Evolutionary conservation across 78 protist genomes (phyloP), one percentile per base, ranked within the genome.

Genomic region (Monosiga brevicollis): DNA sequence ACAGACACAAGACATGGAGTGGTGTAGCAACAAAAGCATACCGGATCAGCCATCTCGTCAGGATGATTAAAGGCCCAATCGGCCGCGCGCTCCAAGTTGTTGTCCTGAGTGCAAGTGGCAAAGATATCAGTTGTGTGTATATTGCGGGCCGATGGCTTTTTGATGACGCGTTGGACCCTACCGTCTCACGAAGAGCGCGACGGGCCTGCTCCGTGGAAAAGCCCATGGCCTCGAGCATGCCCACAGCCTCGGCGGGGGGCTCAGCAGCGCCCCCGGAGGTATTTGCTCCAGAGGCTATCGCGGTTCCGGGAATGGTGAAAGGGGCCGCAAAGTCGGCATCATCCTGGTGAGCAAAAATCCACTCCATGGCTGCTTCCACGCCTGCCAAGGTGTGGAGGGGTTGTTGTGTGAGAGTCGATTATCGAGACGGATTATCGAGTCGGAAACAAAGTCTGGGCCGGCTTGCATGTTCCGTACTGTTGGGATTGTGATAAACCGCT

Each of bases 61-160:
- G 77, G 38, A 54, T 92, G 93, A 49, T 76, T 40, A 79, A 95
- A 88, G 74, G 94, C 79, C 97, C 97, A 95, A 72, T 95, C 97
- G 0, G 85, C 91, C 24, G 97, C 97, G 38, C 97, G 82, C 73
- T 94, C 97, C 35, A 88, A 79, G 84, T 89, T 83, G 81, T 78
- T 73, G 24, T 38, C 78, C 83, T 92, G 95, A 1, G 81, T 10
- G 72, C n/a, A n/a, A n/a, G n/a, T n/a, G n/a, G n/a, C n/a, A n/a
- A n/a, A n/a, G n/a, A n/a, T n/a, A n/a, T n/a, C n/a, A n/a, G n/a
- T n/a, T 0, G 72, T 1, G 78, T 80, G 77, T 73, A n/a, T 34
- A 9, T 73, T 62, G 72, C 72, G 72, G 72, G 72, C 72, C 72
- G 35, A 62, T 62, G 72, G 72, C 72, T 62, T 62, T 25, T 62